Evolutionary conservation across 2,329 filamentous ascomycete genomes (phyloP), one percentile per base, ranked within the genome.

Genomic region (Colletotrichum sp.): DNA sequence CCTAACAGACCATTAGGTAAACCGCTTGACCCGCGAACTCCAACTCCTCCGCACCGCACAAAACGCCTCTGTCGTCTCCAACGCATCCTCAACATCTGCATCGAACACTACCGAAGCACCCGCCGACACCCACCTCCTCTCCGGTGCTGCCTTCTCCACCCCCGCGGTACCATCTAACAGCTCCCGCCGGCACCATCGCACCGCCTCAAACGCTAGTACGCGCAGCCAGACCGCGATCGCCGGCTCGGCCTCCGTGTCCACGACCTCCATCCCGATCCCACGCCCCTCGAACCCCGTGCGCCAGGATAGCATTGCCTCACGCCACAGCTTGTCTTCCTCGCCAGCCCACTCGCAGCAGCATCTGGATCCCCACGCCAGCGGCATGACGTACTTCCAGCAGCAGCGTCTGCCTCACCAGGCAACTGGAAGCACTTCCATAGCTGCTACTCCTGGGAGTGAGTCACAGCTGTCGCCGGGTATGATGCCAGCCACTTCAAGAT

Each of bases 11-110:
- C 65, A 8, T 36, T 18, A 96, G 95, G 95, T 98, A 76, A 98
- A 98, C 86, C 95, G 96, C 39, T 89, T 98, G 36, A 98, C 95
- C 1, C 94, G 96, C 73, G 96, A 98, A 83, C 92, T 98, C 43
- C 93, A 94, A 18, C 89, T 95, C 68, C 92, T 98, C n/a, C 94
- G 96, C 70, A 89, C 91, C 34, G 90, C 91, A 28, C 91, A 93
- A 74, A 93, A 93, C 80, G 91, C 91, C 8, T 93, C 92, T 0
- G 91, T 92, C 34, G 91, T 88, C 6, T 93, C 92, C 60, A 93
- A 93, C 80, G 83, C 91, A n/a, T 93, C 92, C 5, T 93, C 91
- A 1, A 88, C 89, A 5, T 92, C 90, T 1, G 87, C 90, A 32
- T 88, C 88, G 70, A 88, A 88, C 73, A 88, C 89, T 22, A 86